Evolutionary conservation across 176 grass and related monocot genomes (phyloP).

Genomic region (Elymus sibiricus): DNA sequence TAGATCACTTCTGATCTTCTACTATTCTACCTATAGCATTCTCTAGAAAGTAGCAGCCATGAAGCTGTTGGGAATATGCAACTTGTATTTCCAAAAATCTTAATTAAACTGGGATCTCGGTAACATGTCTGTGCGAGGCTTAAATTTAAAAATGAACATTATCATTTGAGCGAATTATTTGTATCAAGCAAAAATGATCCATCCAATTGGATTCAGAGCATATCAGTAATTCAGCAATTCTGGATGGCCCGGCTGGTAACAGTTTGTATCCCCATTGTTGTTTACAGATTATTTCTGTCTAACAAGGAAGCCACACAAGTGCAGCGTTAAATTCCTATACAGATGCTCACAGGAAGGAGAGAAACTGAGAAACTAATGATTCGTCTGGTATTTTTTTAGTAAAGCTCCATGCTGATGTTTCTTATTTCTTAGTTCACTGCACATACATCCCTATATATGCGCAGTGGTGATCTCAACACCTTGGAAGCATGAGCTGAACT

Average conservation of each 20-base stretch:
- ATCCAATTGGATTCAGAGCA: neutral
- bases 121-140: neutral
- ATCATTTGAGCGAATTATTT: neutral
- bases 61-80: neutral
- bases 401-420: neutral
- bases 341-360: neutral
- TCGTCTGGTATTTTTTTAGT: neutral
- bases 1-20: neutral
- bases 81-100: neutral
- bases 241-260: neutral
- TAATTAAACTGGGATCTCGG: neutral
- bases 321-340: neutral
- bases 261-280: neutral
- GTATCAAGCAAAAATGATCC: neutral
- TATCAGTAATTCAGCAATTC: neutral
- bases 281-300: neutral
- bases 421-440: neutral
- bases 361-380: neutral
- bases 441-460: neutral
- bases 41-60: neutral
- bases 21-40: slow-evolving; percentile 7
- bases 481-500: slow-evolving; percentile 9
- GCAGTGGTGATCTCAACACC: neutral
- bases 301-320: slow-evolving; percentile 1
- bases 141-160: neutral